phyloP scores from a whole-genome alignment of 257 asterid genomes.

The Forsythia suspensa region DNA sequence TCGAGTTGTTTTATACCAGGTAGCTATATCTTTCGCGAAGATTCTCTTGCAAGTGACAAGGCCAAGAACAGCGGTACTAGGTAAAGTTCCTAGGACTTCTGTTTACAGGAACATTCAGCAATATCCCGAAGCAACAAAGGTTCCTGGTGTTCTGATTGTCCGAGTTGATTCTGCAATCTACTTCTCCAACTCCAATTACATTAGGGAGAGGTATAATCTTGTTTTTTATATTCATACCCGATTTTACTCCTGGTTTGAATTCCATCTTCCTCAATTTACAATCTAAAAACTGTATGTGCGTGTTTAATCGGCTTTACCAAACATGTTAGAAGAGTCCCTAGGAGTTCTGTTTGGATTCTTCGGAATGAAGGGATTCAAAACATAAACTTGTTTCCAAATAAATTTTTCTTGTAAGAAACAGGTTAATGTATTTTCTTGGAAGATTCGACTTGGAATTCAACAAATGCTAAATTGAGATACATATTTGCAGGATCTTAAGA shows the following conservation, averaged over 20 bases:
- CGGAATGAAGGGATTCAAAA: too few relatives aligned
- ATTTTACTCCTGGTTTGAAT: too few relatives aligned
- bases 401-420: not conserved
- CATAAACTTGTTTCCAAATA: too few relatives aligned
- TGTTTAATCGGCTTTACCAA: too few relatives aligned
- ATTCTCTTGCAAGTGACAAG: constrained; percentile 81
- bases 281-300: too few relatives aligned
- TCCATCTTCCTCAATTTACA: too few relatives aligned
- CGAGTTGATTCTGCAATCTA: constrained; percentile 77
- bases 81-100: constrained; percentile 59
- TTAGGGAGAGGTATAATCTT: constrained; percentile 61
- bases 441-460: not conserved
- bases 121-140: constrained; percentile 68
- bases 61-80: constrained; percentile 64
- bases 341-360: too few relatives aligned
- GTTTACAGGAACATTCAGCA: constrained; percentile 72
- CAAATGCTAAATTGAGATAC: not conserved
- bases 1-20: constrained; percentile 28
- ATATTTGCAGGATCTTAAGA: constrained; percentile 42
- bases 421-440: not conserved
- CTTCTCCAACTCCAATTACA: constrained; percentile 71
- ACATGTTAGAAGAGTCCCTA: too few relatives aligned
- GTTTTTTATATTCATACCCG: too few relatives aligned
- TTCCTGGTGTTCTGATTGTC: constrained; percentile 57
- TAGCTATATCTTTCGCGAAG: constrained; percentile 66